Evolutionary conservation across 148 eudicot species (phyloP).

Genomic region (Rhododendron simsii): DNA sequence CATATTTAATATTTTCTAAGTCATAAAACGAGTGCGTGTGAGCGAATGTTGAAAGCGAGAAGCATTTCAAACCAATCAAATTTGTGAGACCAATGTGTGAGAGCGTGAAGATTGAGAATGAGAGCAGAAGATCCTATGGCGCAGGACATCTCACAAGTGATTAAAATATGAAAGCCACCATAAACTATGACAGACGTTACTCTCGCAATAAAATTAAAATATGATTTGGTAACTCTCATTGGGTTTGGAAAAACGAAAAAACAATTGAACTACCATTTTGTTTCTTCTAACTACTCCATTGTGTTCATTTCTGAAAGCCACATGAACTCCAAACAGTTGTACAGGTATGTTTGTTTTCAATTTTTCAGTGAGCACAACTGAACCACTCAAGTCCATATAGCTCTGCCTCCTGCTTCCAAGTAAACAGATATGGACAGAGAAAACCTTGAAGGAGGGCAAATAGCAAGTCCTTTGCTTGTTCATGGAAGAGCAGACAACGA

Average conservation of each 20-base stretch:
- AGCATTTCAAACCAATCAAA: too few relatives aligned
- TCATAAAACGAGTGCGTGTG: too few relatives aligned
- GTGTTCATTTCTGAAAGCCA: not conserved
- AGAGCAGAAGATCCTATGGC: too few relatives aligned
- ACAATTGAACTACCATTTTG: not conserved
- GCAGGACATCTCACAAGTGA: too few relatives aligned
- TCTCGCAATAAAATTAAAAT: too few relatives aligned
- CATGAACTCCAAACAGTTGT: not conserved
- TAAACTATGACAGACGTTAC: too few relatives aligned
- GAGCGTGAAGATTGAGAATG: too few relatives aligned
- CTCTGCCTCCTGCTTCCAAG: not conserved
- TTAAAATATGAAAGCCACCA: too few relatives aligned
- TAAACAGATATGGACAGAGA: not conserved
- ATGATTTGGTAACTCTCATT: too few relatives aligned
- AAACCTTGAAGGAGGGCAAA: not conserved
- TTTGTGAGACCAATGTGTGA: too few relatives aligned
- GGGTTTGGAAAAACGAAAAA: not conserved
- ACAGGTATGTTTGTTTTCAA: not conserved
- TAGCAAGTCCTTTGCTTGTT: slow-evolving; percentile 12
- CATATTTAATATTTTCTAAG: too few relatives aligned
- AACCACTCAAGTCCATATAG: not conserved
- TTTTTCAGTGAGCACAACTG: not conserved
- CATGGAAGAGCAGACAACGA: not conserved
- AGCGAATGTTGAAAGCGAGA: too few relatives aligned
- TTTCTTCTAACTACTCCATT: not conserved